phyloP scores from a whole-genome alignment of 768 basidiomycete genomes.

The Coprinopsis cinerea region DNA sequence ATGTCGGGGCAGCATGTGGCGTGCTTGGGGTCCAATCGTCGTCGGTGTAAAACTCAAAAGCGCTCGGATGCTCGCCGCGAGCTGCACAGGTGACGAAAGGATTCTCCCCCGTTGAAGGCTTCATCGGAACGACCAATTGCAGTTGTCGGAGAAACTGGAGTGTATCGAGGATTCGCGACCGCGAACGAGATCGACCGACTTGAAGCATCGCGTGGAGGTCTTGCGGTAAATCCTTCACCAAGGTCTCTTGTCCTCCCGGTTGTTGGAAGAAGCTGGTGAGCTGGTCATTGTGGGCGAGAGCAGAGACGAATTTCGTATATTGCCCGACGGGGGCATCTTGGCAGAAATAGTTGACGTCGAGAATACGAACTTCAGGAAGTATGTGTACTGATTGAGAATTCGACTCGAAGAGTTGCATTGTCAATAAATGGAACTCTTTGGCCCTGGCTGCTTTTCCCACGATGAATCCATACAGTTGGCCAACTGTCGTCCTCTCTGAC shows the following conservation, averaged over 20 bases:
- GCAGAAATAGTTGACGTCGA: conserved; percentile 55
- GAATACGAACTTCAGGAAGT: conserved; percentile 46
- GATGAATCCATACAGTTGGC: conserved; percentile 71
- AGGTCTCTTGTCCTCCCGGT: conserved; percentile 40
- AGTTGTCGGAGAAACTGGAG: conserved; percentile 54
- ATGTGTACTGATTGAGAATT: conserved; percentile 33
- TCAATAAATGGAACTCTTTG: conserved; percentile 55
- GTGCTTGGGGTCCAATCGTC: conserved; percentile 41
- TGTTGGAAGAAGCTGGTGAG: conserved; percentile 46
- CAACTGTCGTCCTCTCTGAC: conserved; percentile 64
- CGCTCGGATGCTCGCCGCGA: conserved; percentile 36
- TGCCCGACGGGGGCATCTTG: conserved; percentile 59
- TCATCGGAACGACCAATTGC: conserved; percentile 54
- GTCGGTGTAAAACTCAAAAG: conserved; percentile 38
- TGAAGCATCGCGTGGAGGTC: conserved; percentile 47
- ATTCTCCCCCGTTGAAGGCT: conserved; percentile 31
- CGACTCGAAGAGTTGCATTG: conserved; percentile 42
- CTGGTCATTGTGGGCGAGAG: conserved; percentile 50
- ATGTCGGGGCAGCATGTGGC: conserved; percentile 45
- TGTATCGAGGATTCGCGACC: conserved; percentile 55
- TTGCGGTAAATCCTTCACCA: conserved; percentile 48
- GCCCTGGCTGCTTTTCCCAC: conserved; percentile 61
- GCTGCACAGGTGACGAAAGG: conserved; percentile 43
- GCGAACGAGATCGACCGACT: conserved; percentile 52
- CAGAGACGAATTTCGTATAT: conserved; percentile 60